A percentile compares a stretch with the other conserved stretches of the same genome.
phyloP scores from a whole-genome alignment of 2,329 filamentous ascomycete genomes.

The Xylariales sp. region DNA sequence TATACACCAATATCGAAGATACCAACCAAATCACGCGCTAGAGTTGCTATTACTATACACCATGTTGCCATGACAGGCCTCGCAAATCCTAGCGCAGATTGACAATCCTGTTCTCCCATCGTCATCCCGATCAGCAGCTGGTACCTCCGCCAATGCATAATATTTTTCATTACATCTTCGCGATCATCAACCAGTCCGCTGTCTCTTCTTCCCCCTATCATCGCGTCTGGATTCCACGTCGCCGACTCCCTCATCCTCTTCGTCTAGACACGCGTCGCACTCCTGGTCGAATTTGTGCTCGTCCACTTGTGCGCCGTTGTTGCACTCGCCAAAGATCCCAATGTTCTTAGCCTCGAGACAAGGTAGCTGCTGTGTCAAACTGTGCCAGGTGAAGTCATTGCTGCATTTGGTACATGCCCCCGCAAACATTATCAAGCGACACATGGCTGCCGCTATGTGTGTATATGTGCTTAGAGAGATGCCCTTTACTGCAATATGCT shows the following conservation, averaged over 20 bases:
- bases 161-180: too few relatives aligned
- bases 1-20: too few relatives aligned
- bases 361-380: slow-evolving; percentile 40
- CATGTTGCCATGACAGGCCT: too few relatives aligned
- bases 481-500: not conserved
- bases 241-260: slow-evolving; percentile 33
- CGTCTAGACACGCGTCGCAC: slow-evolving; percentile 38
- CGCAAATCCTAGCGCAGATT: too few relatives aligned
- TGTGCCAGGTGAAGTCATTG: slow-evolving; percentile 35
- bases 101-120: too few relatives aligned
- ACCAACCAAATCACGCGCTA: too few relatives aligned
- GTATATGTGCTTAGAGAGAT: too few relatives aligned
- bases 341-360: slow-evolving; percentile 47
- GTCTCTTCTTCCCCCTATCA: slow-evolving; percentile 8
- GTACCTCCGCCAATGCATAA: too few relatives aligned
- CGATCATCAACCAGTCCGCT: slow-evolving; percentile 11
- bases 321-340: slow-evolving; percentile 39
- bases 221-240: slow-evolving; percentile 26
- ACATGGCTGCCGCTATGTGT: slow-evolving; percentile 31
- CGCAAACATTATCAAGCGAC: slow-evolving; percentile 40
- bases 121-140: too few relatives aligned
- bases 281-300: slow-evolving; percentile 44
- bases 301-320: slow-evolving; percentile 34
- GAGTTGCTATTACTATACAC: too few relatives aligned
- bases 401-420: slow-evolving; percentile 40